Base-by-base conservation (phyloP, 2,329 filamentous ascomycete genomes). In the Aspergillus nomiae region DNA sequence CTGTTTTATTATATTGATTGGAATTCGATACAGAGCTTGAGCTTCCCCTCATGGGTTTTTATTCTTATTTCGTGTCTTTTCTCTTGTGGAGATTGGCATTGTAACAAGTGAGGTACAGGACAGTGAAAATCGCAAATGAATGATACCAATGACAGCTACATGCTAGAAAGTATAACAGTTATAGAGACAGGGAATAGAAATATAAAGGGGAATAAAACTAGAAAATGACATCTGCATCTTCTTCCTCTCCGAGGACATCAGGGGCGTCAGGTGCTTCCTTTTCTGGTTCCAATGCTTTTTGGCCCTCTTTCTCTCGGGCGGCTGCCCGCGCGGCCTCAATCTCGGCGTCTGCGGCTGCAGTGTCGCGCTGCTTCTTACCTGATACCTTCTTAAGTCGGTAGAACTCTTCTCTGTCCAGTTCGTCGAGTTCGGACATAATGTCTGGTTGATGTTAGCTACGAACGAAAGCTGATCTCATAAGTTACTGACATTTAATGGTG, bases 391-490 rank as follows among this genome's bases (percentile, higher is more conserved):
- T 99, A 75, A 99, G 81, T 69, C 95, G 86, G 81, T 97, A 99
- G 78, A 99, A 99, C 77, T 99, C 95, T 78, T 98, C 95, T 83
- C 95, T 88, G 80, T 98, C 96, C 57, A 99, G 85, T 81, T 99
- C 95, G 76, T 99, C 95, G 19, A 99, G 87, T 78, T 99, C 95
- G 1, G 94, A 97, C 82, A 98, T 98, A 85, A 98, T 98, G 75
- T 98, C 89, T 90, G 63, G 6, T 24, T 19, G 7, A 24, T 16
- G 38, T 68, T 48, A 58, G 53, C 38, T 21, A 28, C n/a, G 21
- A 26, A 24, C 30, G 5, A 26, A 21, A n/a, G 51, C 11, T 14
- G n/a, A 48, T 24, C 46, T 12, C 28, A n/a, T 21, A 30, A 48
- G 48, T 50, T 41, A 72, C 86, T 70, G 81, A 89, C 89, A 99